These are phyloP conservation scores for Mucor indicus DNA, from an alignment of 371 early-diverging fungal species.

Conservation along the genomic window DNA sequence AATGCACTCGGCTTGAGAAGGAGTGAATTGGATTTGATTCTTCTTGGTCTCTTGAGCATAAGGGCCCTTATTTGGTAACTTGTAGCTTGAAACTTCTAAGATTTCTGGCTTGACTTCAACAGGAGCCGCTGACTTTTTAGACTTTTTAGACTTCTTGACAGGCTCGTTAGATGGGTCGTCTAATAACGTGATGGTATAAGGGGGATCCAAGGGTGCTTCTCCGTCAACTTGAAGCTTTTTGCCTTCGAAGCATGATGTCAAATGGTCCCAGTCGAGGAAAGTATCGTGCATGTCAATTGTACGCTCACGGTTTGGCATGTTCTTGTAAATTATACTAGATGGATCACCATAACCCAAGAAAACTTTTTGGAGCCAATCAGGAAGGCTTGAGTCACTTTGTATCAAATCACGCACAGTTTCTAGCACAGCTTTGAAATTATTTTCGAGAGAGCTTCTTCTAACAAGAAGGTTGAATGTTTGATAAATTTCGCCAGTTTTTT, in stretches of 20 bases:
- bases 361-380: slow-evolving; percentile 87
- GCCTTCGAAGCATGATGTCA: slow-evolving; percentile 59
- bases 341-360: slow-evolving; percentile 96
- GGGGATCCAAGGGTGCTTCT: slow-evolving; percentile 42
- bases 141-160: slow-evolving; percentile 47
- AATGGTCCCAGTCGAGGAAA: slow-evolving; percentile 79
- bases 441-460: slow-evolving; percentile 84
- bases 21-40: slow-evolving; percentile 84
- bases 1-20: slow-evolving; percentile 86
- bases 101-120: slow-evolving; percentile 29
- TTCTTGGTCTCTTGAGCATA: slow-evolving; percentile 65
- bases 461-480: slow-evolving; percentile 85
- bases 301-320: slow-evolving; percentile 49
- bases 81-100: slow-evolving; percentile 59
- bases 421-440: slow-evolving; percentile 89
- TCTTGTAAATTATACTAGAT: slow-evolving; percentile 64
- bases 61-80: slow-evolving; percentile 67
- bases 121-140: slow-evolving; percentile 30
- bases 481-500: slow-evolving; percentile 61
- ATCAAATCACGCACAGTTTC: slow-evolving; percentile 87
- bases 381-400: slow-evolving; percentile 75
- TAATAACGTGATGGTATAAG: slow-evolving; percentile 61
- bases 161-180: slow-evolving; percentile 23
- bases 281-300: slow-evolving; percentile 83
- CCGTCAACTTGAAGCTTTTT: slow-evolving; percentile 12